Base-by-base conservation (phyloP, 306 rosid species). In the Morella rubra region DNA sequence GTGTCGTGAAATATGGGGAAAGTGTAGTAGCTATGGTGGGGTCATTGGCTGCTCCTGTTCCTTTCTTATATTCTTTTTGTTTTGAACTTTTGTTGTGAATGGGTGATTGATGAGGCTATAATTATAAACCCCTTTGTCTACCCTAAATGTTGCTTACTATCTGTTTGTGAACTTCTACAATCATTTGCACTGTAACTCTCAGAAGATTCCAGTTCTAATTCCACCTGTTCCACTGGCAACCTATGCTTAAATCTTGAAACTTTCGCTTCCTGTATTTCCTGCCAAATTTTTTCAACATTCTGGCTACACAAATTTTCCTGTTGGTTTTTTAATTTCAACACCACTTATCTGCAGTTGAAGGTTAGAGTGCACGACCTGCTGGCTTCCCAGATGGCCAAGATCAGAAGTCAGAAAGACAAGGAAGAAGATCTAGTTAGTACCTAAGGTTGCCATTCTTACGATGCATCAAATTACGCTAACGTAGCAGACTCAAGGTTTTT, bases 351-450 rank as follows among this genome's bases (percentile, higher is more conserved):
- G 87, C 84, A 92, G 99, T 76, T 95, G 79, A 89, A 95, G 82
- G 80, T 60, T 3, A 84, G 83, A 83, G 97, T 92, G 78, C 87
- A 86, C 51, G 90, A 92, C 85, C 86, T 92, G 84, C 90, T 95
- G 53, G 81, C 80, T 69, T 60, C 82, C 55, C 99, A 92, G 84
- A 84, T 86, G 97, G 70, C 81, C 44, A 85, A 81, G 85, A 89
- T 95, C 73, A 78, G 74, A 47, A 76, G 60, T 69, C 74, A 20
- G 10, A 71, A 72, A 71, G 75, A 68, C 74, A 54, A 77, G 75
- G 73, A 68, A 42, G 82, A 79, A 67, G 55, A 53, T 20, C 59
- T 27, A 80, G 77, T 62, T 64, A 44, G 2, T 1, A 37, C 52
- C 8, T 79, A 55, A 82, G 73, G 20, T 19, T 65, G 22, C 42